Base-by-base conservation (phyloP, 169 alveolate species). In the Plasmodium inui region DNA sequence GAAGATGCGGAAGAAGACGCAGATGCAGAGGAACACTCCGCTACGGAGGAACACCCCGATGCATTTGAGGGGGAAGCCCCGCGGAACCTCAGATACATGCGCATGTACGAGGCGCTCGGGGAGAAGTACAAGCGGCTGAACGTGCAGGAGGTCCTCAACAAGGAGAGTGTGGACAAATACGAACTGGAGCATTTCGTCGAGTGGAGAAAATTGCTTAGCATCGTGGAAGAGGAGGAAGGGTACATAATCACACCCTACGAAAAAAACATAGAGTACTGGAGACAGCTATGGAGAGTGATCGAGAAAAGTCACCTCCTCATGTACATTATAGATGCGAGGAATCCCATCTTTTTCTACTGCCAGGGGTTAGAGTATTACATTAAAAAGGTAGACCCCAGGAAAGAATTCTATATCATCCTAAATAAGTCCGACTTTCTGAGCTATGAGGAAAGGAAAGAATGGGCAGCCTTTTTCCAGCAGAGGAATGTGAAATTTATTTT, bases 211-310 rank as follows among this genome's bases (percentile, higher is more conserved):
- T 80, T 96, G 67, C 84, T 96, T 44, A 81, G 95, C 32, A 55
- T 57, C n/a, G 74, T 96, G 32, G 99, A 99, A 93, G 99, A 98
- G 90, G 94, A 94, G 67, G 98, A 98, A 91, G 98, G 98, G 30
- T 95, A 97, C 55, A 93, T 96, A 53, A 97, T 99, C 79, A 99
- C 99, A 2, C 99, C 99, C 17, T 99, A 97, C 95, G 99, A 99
- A 95, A 99, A 98, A 96, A 99, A 99, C 94, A 83, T 99, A 8
- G 99, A 99, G 80, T 99, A 98, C 39, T 99, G 99, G 99, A 96
- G 98, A 95, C 99, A 99, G 96, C 96, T 99, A 83, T 99, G 99
- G 99, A 97, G 99, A 82, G 99, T 99, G 6, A 97, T 98, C 10
- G 99, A 99, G 74, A 98, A 97, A 88, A 96, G 99, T 71, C 98